phyloP scores from a whole-genome alignment of 2,329 filamentous ascomycete species.

The Berkeleyomyces basicola region DNA sequence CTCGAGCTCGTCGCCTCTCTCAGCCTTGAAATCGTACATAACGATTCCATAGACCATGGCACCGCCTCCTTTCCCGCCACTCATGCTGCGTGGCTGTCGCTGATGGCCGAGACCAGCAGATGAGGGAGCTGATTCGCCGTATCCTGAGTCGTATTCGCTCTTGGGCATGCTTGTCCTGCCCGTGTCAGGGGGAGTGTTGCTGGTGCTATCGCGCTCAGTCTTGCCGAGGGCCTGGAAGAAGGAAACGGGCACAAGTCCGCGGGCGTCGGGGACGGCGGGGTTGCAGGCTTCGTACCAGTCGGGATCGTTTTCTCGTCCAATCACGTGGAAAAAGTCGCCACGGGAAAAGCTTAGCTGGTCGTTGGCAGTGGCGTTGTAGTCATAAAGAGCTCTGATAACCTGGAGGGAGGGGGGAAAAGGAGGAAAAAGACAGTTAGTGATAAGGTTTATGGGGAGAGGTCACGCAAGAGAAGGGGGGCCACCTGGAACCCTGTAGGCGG shows the following conservation, averaged over 20 bases:
- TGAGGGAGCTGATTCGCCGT: constrained; percentile 38
- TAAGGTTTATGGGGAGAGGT: constrained; percentile 1
- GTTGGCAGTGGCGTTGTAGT: constrained; percentile 60
- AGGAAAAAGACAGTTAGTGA: constrained; percentile 10
- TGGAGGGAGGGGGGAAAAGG: constrained; percentile 22
- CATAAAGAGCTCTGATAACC: constrained; percentile 95
- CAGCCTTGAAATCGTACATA: constrained; percentile 90
- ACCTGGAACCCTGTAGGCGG: constrained; percentile 4
- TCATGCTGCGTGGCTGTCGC: constrained; percentile 33
- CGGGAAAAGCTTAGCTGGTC: constrained; percentile 83
- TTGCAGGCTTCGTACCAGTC: constrained; percentile 99
- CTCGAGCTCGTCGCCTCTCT: constrained; percentile 88
- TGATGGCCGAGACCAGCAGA: constrained; percentile 19
- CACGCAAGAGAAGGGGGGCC: not conserved
- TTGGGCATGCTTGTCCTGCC: constrained; percentile 28
- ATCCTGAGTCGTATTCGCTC: constrained; percentile 75
- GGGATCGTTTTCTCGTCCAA: constrained; percentile 80
- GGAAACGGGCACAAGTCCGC: constrained; percentile 80
- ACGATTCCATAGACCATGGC: constrained; percentile 95
- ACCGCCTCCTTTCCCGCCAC: constrained; percentile 24
- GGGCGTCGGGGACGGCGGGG: constrained; percentile 67
- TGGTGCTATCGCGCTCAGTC: constrained; percentile 71
- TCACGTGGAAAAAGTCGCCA: constrained; percentile 96
- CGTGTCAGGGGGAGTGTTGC: constrained; percentile 36
- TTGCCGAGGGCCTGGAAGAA: constrained; percentile 89